These are phyloP conservation scores for Candida dubliniensis DNA, from an alignment of 1,139 yeast species.

Conservation along the genomic window DNA sequence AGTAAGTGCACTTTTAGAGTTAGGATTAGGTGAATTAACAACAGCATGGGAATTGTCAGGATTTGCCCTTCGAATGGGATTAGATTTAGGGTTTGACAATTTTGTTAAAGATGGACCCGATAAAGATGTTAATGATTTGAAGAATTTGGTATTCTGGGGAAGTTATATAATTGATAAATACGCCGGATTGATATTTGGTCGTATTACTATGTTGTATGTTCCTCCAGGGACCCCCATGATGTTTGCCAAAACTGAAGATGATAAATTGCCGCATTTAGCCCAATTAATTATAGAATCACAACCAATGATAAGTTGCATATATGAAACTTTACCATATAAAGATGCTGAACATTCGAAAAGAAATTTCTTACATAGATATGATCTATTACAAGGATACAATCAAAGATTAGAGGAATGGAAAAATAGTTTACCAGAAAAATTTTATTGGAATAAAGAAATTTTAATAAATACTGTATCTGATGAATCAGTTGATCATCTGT, in stretches of 20 bases:
- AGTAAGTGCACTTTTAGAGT: conserved; percentile 9
- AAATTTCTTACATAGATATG: conserved; percentile 8
- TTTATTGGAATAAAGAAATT: conserved; percentile 8
- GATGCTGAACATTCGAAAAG: conserved; percentile 10
- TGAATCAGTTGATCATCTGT: conserved; percentile 7
- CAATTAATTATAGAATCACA: conserved; percentile 7
- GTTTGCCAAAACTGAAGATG: conserved; percentile 1
- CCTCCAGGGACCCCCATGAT: conserved; percentile 1
- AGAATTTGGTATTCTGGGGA: conserved; percentile 11
- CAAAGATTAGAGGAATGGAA: conserved; percentile 8
- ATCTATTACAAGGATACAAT: conserved; percentile 9
- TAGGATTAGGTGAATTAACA: conserved; percentile 11
- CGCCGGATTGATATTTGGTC: conserved; percentile 12
- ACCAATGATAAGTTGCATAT: conserved; percentile 11
- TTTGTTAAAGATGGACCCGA: conserved; percentile 6
- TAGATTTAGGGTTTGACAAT: conserved; percentile 12
- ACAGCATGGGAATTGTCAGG: conserved; percentile 13
- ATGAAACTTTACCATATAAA: conserved; percentile 10
- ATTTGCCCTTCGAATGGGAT: conserved; percentile 13
- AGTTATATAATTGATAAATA: conserved; percentile 11
- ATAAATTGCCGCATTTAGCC: conserved; percentile 7
- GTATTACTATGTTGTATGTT: conserved; percentile 10
- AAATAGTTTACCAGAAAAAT: conserved; percentile 3
- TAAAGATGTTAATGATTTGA: conserved; percentile 6
- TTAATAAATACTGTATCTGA: conserved; percentile 1